Conservation (phyloP, 768 basidiomycete genomes). For the Coprinopsis cinerea region DNA sequence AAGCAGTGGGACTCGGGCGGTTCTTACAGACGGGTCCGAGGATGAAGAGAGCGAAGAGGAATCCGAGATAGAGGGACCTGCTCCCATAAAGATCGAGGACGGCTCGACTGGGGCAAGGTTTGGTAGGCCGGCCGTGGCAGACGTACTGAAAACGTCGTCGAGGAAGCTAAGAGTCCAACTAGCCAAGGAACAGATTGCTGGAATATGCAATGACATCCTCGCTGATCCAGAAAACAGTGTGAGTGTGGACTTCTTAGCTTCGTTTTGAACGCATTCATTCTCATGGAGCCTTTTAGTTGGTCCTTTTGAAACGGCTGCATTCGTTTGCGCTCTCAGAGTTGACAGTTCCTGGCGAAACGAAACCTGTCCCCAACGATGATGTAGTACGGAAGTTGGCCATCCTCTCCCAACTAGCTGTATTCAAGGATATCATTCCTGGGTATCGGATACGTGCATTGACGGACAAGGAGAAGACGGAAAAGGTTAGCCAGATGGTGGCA, state of each 20-base stretch:
- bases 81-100: slow-evolving; percentile 47
- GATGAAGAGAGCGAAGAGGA: slow-evolving; percentile 27
- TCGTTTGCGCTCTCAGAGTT: slow-evolving; percentile 82
- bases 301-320: slow-evolving; percentile 81
- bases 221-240: slow-evolving; percentile 95
- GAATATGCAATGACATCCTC: slow-evolving; percentile 89
- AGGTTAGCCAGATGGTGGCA: slow-evolving; percentile 90
- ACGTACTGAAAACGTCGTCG: slow-evolving; percentile 62
- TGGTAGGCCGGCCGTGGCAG: slow-evolving; percentile 74
- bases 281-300: slow-evolving; percentile 46
- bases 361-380: slow-evolving; percentile 71
- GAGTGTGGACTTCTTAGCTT: slow-evolving; percentile 26
- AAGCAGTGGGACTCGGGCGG: slow-evolving; percentile 37
- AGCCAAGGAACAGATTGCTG: slow-evolving; percentile 93
- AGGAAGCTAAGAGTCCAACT: slow-evolving; percentile 60
- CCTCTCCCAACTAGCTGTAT: slow-evolving; percentile 87
- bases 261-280: no score
- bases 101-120: slow-evolving; percentile 81
- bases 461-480: slow-evolving; percentile 86
- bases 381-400: slow-evolving; percentile 85
- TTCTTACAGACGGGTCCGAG: slow-evolving; percentile 19
- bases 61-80: slow-evolving; percentile 17
- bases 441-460: slow-evolving; percentile 92
- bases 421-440: slow-evolving; percentile 93
- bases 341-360: slow-evolving; percentile 58